Conservation (phyloP, 345 rosid genomes). For the Salix udensis region DNA sequence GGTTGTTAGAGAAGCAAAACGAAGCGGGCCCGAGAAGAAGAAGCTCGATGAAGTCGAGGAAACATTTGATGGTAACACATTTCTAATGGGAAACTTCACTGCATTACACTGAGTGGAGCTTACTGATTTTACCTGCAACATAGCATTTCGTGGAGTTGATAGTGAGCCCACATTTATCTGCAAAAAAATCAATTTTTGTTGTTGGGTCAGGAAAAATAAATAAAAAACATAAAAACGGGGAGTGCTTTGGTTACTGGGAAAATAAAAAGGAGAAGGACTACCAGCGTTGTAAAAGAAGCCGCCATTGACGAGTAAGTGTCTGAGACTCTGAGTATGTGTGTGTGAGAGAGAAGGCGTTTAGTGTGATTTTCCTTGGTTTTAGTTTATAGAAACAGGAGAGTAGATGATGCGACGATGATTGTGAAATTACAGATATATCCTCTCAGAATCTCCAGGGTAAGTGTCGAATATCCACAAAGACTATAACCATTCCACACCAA, state of each 20-base stretch:
- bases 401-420: not conserved
- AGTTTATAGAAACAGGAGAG: not conserved
- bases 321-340: not conserved
- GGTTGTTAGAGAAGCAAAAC: conserved; percentile 27
- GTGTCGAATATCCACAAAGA: not conserved
- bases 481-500: not conserved
- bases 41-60: conserved; percentile 28
- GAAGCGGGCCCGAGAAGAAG: conserved; percentile 37
- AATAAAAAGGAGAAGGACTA: conserved; percentile 8
- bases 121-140: conserved; percentile 23
- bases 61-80: conserved; percentile 11
- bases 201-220: not conserved
- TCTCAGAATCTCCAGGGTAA: not conserved
- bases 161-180: conserved; percentile 60
- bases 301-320: conserved; percentile 43
- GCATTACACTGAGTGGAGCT: conserved; percentile 24
- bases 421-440: not conserved
- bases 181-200: not conserved
- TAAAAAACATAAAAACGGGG: not conserved
- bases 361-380: not conserved
- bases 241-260: not conserved
- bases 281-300: conserved; percentile 49
- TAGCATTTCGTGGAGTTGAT: conserved; percentile 30
- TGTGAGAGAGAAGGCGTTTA: not conserved
- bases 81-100: conserved; percentile 23